Evolutionary conservation across 352 stramenopile species (phyloP).

Genomic region (Pythium rishiriense): DNA sequence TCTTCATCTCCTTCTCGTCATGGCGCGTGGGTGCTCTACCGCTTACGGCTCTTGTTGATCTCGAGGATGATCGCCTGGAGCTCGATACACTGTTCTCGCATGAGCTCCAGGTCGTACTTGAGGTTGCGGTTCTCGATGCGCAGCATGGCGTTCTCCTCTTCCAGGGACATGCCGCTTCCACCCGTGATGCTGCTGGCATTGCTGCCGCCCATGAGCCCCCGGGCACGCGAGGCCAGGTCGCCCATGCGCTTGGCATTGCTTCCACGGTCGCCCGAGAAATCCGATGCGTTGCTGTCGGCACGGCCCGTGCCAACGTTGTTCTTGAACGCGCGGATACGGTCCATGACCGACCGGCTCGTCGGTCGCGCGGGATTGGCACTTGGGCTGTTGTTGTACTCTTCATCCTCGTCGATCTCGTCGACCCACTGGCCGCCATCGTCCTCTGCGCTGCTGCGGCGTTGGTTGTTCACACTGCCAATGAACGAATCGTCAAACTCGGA

Average conservation of each 20-base stretch:
- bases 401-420: constrained; percentile 36
- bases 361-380: constrained; percentile 20
- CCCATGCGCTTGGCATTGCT: constrained; percentile 72
- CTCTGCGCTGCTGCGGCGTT: constrained; percentile 28
- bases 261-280: constrained; percentile 30
- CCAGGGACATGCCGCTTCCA: constrained; percentile 68
- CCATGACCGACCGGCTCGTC: constrained; percentile 44
- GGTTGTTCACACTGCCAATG: constrained; percentile 35
- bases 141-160: constrained; percentile 87
- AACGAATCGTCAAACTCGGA: constrained; percentile 46
- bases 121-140: constrained; percentile 88
- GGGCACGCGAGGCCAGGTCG: constrained; percentile 65
- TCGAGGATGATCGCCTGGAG: constrained; percentile 87
- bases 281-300: constrained; percentile 24
- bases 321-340: constrained; percentile 70
- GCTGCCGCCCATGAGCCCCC: constrained; percentile 67
- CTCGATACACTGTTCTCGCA: constrained; percentile 88
- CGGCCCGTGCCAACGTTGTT: constrained; percentile 33
- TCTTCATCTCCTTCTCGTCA: neutral
- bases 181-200: constrained; percentile 60
- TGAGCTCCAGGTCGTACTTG: constrained; percentile 87
- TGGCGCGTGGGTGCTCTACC: constrained; percentile 36
- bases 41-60: constrained; percentile 90
- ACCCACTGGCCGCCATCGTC: constrained; percentile 35
- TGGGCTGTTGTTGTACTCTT: constrained; percentile 19